phyloP scores from a whole-genome alignment of 148 eudicot genomes.

The Chenopodium berlandieri region DNA sequence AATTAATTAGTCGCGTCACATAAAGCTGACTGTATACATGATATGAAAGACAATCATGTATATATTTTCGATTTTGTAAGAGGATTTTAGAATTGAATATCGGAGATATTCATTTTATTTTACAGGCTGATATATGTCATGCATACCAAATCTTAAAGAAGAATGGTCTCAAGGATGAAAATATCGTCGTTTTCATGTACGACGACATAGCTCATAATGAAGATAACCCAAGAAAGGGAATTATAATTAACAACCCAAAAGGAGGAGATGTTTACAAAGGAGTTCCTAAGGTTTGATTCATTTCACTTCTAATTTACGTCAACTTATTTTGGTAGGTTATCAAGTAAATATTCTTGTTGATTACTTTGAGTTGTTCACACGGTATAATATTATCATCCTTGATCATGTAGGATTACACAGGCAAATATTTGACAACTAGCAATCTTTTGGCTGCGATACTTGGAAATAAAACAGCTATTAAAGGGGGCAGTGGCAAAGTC shows the following conservation, averaged over 20 bases:
- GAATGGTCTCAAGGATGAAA: conserved; percentile 61
- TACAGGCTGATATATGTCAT: conserved; percentile 70
- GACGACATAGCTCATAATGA: conserved; percentile 65
- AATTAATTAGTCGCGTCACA: no score
- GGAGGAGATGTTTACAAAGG: conserved; percentile 76
- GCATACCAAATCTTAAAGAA: conserved; percentile 60
- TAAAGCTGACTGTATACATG: no score
- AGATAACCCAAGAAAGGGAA: conserved; percentile 71
- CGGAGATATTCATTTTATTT: no score
- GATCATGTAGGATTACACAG: conserved; percentile 66
- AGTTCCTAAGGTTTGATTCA: conserved; percentile 66
- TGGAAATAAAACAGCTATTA: conserved; percentile 59
- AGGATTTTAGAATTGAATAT: no score
- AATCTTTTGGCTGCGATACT: conserved; percentile 72
- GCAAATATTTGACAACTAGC: conserved; percentile 49
- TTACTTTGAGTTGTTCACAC: not conserved
- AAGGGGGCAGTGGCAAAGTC: conserved; percentile 88
- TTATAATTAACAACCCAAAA: conserved; percentile 63
- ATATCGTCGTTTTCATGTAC: conserved; percentile 58
- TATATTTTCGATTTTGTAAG: no score
- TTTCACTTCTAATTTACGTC: conserved; percentile 2
- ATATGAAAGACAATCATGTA: no score
- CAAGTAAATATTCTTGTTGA: not conserved
- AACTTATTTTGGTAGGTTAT: not conserved
- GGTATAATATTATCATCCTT: not conserved